Conservation (phyloP, 2,329 filamentous ascomycete species). For the Ophiocordyceps unilateralis region DNA sequence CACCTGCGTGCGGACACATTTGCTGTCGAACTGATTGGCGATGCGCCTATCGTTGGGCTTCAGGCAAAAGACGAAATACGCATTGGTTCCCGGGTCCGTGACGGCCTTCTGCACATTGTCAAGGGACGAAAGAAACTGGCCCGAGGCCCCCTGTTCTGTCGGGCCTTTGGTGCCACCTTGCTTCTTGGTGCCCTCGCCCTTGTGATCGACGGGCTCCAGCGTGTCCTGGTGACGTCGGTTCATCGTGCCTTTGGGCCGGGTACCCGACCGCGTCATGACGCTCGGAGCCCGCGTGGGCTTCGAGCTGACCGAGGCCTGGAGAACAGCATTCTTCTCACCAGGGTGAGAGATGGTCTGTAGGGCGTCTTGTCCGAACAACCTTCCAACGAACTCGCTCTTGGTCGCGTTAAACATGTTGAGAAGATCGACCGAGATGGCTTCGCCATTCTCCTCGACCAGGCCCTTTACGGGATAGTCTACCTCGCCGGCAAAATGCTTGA, state of each 20-base stretch:
- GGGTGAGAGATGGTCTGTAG: constrained; percentile 88
- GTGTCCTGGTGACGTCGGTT: constrained; percentile 22
- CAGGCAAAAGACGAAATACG: constrained; percentile 91
- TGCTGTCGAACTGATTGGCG: constrained; percentile 97
- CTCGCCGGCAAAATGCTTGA: constrained; percentile 91
- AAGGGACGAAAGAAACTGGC: constrained; percentile 76
- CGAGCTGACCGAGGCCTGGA: constrained; percentile 91
- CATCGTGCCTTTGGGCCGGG: constrained; percentile 19
- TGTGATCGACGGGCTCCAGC: constrained; percentile 28
- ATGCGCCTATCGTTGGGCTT: constrained; percentile 96
- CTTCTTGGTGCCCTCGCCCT: constrained; percentile 29
- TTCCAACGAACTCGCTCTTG: constrained; percentile 73
- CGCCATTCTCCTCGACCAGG: constrained; percentile 86
- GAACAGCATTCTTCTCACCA: constrained; percentile 73
- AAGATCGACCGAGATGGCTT: constrained; percentile 86
- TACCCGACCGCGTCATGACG: constrained; percentile 67
- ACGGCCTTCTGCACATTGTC: constrained; percentile 85
- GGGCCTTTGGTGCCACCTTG: constrained; percentile 7
- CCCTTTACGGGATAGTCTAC: constrained; percentile 84
- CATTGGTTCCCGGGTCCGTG: constrained; percentile 66
- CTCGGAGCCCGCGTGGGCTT: constrained; percentile 87
- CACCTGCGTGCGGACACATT: constrained; percentile 86
- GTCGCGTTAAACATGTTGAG: constrained; percentile 85
- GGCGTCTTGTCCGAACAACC: constrained; percentile 91
- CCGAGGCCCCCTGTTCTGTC: constrained; percentile 70